phyloP scores from a whole-genome alignment of 208 protist genomes.

The Lotmaria passim region DNA sequence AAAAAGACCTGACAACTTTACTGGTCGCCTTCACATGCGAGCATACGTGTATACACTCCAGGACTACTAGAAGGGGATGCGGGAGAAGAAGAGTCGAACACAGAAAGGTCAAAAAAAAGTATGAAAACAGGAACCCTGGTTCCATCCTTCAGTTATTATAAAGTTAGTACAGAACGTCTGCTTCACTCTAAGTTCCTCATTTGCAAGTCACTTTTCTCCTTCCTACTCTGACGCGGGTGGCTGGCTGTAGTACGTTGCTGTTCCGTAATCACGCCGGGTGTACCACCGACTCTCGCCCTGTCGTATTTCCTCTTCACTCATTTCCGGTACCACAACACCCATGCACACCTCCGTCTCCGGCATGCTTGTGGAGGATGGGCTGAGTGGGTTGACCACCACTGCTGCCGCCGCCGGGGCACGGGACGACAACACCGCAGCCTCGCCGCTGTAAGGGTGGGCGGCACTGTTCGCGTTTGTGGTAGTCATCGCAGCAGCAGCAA shows the following conservation, averaged over 20 bases:
- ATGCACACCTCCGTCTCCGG: not conserved
- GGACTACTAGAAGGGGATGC: too few species aligned
- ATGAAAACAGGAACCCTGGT: too few species aligned
- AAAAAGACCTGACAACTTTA: too few species aligned
- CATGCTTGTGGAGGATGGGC: not conserved
- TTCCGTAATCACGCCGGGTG: conserved; percentile 7
- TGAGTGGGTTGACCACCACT: not conserved
- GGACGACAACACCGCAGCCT: not conserved
- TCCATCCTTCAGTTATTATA: too few species aligned
- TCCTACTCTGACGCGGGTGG: not conserved
- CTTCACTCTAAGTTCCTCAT: too few species aligned
- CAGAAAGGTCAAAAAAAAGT: too few species aligned
- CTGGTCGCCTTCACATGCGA: too few species aligned
- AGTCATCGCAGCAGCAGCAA: not conserved
- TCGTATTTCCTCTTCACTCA: not conserved
- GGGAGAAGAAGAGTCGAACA: too few species aligned
- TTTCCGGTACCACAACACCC: not conserved
- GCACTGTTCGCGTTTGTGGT: too few species aligned
- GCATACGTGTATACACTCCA: too few species aligned
- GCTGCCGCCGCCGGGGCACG: not conserved
- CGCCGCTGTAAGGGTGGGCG: not conserved
- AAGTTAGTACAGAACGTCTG: too few species aligned
- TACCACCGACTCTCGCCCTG: not conserved
- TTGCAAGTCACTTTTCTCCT: not conserved
- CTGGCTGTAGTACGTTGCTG: conserved; percentile 8